Evolutionary conservation across 1,139 yeast genomes (phyloP), one percentile per base, ranked within the genome.

Genomic region (Candida mesenterica): DNA sequence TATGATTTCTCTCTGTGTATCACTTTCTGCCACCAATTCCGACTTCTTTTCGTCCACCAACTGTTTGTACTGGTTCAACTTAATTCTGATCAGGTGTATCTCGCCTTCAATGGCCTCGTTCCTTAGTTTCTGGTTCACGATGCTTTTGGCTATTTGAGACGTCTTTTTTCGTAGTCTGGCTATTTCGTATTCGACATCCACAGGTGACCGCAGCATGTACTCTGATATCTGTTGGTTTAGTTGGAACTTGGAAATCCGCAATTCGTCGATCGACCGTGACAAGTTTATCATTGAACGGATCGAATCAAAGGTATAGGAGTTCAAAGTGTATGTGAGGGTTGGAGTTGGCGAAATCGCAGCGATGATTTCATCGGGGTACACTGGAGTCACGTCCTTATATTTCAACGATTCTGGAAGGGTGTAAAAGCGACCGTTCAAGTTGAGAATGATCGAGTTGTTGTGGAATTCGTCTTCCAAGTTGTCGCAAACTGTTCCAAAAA

Each of bases 241-340:
- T 15, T 32, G 30, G 13, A 20, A 33, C 36, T 52, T 53, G 31
- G 49, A 24, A 2, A 34, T 19, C 5, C 41, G 30, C 28, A 68
- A 49, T 38, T 69, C 75, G 20, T 52, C 53, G 2, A 65, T 41
- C 1, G 73, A 63, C 26, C 48, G 47, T 16, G 53, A 40, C 17
- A 68, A 49, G 34, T 57, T 62, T 36, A 52, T 56, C 8, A 68
- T 38, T 1, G 66, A 53, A 30, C 75, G 51, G 4, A 68, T 56
- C 8, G 59, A 45, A 40, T 69, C 74, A 38, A 62, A 61, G 3
- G 62, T 45, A 41, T 68, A 67, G 3, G 71, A 64, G 2, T 15
- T 15, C 5, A 25, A 7, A n/a, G 15, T 15, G 17, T 5, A 4
- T 4, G 28, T 5, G n/a, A 24, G 6, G n/a, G 14, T 5, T 24